Conservation (phyloP, 345 rosid species). For the Aethionema arabicum region DNA sequence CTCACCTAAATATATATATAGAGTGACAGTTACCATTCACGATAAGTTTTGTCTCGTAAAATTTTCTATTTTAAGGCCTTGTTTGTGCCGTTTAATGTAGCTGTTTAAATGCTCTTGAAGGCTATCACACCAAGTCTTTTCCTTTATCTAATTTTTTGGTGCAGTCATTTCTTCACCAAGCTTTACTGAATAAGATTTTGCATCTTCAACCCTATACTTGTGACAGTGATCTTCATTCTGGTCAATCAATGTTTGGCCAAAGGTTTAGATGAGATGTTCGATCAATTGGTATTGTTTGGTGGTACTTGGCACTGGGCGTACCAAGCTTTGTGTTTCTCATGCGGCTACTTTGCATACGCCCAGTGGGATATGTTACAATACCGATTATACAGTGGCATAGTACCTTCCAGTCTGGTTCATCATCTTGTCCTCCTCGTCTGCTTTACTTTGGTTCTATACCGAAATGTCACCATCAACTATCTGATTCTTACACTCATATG, state of each 20-base stretch:
- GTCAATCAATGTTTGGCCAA: constrained; percentile 47
- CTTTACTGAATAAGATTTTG: constrained; percentile 26
- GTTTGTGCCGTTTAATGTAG: too few relatives aligned
- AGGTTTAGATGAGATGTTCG: constrained; percentile 56
- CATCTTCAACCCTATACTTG: constrained; percentile 1
- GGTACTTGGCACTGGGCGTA: constrained; percentile 84
- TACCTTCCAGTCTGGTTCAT: constrained; percentile 77
- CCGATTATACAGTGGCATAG: constrained; percentile 67
- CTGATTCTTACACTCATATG: constrained; percentile 83
- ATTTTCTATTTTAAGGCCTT: too few relatives aligned
- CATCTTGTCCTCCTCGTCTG: constrained; percentile 83
- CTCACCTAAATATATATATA: too few relatives aligned
- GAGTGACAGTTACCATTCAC: too few relatives aligned
- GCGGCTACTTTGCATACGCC: constrained; percentile 95
- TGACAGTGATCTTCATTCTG: constrained; percentile 71
- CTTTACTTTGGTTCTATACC: constrained; percentile 79
- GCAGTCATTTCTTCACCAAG: constrained; percentile 9
- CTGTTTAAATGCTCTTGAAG: neutral
- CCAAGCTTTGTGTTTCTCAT: constrained; percentile 77
- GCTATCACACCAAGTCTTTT: constrained; percentile 2
- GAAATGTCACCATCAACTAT: constrained; percentile 81
- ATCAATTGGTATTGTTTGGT: constrained; percentile 63
- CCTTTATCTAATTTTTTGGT: neutral
- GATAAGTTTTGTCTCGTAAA: too few relatives aligned
- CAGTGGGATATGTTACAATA: constrained; percentile 88